Evolutionary conservation across 805 yeast species (phyloP).

Genomic region (Sungouiella thailandica): DNA sequence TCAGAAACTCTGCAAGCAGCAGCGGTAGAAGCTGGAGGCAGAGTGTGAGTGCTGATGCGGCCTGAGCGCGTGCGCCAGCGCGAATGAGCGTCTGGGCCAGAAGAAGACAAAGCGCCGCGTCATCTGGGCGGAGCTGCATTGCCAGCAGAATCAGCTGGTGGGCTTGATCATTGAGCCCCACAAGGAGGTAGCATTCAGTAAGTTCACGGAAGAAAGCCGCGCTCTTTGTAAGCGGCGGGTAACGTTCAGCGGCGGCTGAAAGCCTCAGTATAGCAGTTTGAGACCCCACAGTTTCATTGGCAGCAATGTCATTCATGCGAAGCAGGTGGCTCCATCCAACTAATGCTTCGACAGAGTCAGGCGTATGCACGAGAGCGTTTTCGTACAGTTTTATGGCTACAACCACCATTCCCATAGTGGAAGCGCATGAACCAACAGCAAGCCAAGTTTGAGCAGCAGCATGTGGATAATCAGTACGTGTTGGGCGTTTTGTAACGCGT

Average conservation of each 20-base stretch:
- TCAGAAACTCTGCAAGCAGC: conserved; percentile 19
- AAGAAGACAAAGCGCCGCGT: conserved; percentile 44
- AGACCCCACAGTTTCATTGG: conserved; percentile 36
- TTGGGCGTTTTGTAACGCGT: neutral
- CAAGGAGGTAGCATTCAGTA: conserved; percentile 45
- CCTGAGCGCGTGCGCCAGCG: conserved; percentile 40
- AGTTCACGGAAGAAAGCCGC: conserved; percentile 43
- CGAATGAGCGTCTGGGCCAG: conserved; percentile 46
- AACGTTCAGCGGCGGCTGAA: conserved; percentile 32
- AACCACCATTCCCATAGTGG: conserved; percentile 31
- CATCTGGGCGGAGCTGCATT: conserved; percentile 31
- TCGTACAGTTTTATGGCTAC: conserved; percentile 43
- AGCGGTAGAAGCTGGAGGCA: conserved; percentile 39
- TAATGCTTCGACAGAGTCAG: conserved; percentile 36
- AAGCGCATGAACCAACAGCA: conserved; percentile 43
- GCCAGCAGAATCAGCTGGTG: conserved; percentile 45
- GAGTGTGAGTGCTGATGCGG: conserved; percentile 43
- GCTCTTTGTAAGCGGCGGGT: conserved; percentile 35
- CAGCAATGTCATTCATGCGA: conserved; percentile 32
- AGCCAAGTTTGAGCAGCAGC: conserved; percentile 40
- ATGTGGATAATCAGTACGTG: neutral
- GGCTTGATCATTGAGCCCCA: conserved; percentile 48
- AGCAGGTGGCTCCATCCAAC: conserved; percentile 40
- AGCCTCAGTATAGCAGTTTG: conserved; percentile 38
- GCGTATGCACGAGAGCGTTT: conserved; percentile 38